Percentiles rank a stretch among this genome's conserved stretches.
Conservation (phyloP, 768 basidiomycete species). For the Lactifluus echinatus region DNA sequence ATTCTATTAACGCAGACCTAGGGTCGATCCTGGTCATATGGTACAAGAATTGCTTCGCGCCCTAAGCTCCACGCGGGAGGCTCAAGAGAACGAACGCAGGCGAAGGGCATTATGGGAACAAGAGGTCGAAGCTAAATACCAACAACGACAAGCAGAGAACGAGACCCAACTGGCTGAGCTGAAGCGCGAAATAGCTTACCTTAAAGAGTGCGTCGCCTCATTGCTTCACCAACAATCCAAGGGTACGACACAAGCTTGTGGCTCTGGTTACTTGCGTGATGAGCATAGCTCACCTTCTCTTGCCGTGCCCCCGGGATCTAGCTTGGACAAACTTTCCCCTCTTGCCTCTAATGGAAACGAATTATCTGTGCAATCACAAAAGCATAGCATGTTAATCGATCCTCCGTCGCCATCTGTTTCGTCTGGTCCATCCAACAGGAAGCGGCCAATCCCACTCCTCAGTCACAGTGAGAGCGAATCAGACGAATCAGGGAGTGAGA, state of each 20-base stretch:
- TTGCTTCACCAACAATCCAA: background rate
- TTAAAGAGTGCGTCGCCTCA: conserved; percentile 34
- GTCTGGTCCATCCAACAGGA: conserved; percentile 25
- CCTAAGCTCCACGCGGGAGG: conserved; percentile 46
- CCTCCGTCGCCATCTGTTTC: conserved; percentile 31
- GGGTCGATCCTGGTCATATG: conserved; percentile 29
- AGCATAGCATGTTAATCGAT: conserved; percentile 20
- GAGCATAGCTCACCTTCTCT: background rate
- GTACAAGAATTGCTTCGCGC: conserved; percentile 56
- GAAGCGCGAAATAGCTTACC: conserved; percentile 42
- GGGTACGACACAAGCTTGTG: background rate
- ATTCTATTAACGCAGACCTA: conserved; percentile 10
- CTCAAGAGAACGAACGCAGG: conserved; percentile 50
- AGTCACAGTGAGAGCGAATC: conserved; percentile 5
- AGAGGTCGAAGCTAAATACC: conserved; percentile 54
- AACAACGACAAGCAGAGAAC: conserved; percentile 48
- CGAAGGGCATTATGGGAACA: conserved; percentile 60
- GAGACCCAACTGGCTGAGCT: conserved; percentile 47
- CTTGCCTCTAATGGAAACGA: background rate
- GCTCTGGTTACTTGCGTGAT: background rate
- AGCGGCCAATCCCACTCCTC: conserved; percentile 11
- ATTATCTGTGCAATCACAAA: background rate
- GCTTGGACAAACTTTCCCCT: background rate
- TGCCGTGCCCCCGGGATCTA: background rate
- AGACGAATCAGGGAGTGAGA: conserved; percentile 30